Base-by-base conservation (phyloP, 805 yeast species). In the Sugiyamaella qingdaonensis region DNA sequence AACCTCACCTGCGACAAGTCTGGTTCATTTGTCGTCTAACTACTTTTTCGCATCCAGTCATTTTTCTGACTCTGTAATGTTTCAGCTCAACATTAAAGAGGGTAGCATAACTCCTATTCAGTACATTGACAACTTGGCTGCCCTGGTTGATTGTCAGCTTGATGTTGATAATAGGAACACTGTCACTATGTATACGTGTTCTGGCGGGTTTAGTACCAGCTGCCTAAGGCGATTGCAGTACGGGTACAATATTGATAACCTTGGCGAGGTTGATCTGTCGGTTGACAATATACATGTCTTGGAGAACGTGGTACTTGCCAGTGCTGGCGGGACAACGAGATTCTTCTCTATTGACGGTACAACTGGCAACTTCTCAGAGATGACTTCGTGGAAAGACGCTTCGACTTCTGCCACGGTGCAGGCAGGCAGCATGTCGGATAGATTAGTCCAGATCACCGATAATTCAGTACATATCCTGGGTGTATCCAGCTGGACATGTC, bases 31-130 rank as follows among this genome's bases (percentile, higher is more conserved):
- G 9, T 49, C 54, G n/a, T 31, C 54, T 2, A 41, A 42, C 11
- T 53, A 43, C 13, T 55, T 55, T 37, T 55, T 55, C 32, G 54
- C 49, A 7, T 39, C 56, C 29, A 53, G 56, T 37, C 47, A 43
- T 24, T 14, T 35, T 11, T 33, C 48, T 1, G 27, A 39, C 18
- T 41, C 56, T 2, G 46, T 41, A 10, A 39, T 55, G 19, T 46
- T 55, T 34, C 32, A 46, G 39, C 35, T 55, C 5, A 53, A 53
- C n/a, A 16, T 45, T 10, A 37, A 21, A 2, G 10, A 19, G 5
- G 24, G 34, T 7, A 7, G 10, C 21, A 36, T 44, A 10, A 8
- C 24, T 11, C 14, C 44, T 13, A 18, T 53, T 7, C 49, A 53
- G 33, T 46, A 49, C n/a, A 31, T 56, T 11, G 45, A 51, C 10